These are phyloP conservation scores for Primulina tabacum DNA, from an alignment of 257 asterid genomes.

Conservation along the genomic window DNA sequence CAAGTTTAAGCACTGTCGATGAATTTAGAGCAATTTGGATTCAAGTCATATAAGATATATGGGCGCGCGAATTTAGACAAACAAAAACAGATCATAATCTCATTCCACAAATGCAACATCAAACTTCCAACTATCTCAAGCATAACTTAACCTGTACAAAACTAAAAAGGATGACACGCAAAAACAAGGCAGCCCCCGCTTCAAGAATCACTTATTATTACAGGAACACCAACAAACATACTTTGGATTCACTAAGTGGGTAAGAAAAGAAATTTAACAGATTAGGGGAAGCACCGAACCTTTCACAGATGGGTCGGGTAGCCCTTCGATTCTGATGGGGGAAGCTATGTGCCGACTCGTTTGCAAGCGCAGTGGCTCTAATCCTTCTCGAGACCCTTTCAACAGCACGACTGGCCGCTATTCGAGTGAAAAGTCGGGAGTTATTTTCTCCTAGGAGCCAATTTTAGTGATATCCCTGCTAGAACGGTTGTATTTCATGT, in stretches of 20 bases:
- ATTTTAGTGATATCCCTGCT: conserved; percentile 25
- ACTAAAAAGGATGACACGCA: background rate
- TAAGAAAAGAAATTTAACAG: background rate
- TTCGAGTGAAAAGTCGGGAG: background rate
- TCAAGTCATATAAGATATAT: background rate
- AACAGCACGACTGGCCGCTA: background rate
- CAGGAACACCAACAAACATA: background rate
- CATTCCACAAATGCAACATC: background rate
- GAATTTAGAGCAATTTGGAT: background rate
- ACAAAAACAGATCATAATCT: background rate
- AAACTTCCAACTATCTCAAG: background rate
- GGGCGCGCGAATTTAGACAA: background rate
- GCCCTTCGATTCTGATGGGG: background rate
- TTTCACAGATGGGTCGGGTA: background rate
- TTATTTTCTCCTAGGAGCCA: background rate
- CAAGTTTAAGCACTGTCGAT: background rate
- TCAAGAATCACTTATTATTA: background rate
- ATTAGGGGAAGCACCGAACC: background rate
- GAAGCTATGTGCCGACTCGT: background rate
- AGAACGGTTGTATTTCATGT: conserved; percentile 45
- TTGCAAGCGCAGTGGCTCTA: background rate
- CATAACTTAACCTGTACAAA: background rate
- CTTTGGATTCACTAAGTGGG: background rate
- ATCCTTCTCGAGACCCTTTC: no score
- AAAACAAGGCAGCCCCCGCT: background rate